Evolutionary conservation across 495 filamentous ascomycete genomes (phyloP).

Genomic region (Poronia punctata): DNA sequence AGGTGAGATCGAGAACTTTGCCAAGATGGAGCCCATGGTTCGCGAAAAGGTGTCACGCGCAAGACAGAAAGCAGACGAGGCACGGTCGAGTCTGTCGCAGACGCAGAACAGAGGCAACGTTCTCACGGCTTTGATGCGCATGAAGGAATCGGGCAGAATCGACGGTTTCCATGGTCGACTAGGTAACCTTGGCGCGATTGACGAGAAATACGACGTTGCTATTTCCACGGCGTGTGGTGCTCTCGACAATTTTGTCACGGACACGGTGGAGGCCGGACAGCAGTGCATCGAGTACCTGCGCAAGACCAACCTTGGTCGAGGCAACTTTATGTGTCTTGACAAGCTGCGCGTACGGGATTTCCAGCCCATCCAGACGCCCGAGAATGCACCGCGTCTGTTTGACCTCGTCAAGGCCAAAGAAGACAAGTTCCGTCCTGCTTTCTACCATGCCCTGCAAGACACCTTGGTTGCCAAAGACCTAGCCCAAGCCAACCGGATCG

Average conservation of each 20-base stretch:
- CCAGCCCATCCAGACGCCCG: conserved; percentile 73
- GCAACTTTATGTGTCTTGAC: conserved; percentile 93
- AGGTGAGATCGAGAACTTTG: conserved; percentile 61
- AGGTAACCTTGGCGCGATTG: conserved; percentile 92
- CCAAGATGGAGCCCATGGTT: conserved; percentile 69
- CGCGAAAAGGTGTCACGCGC: conserved; percentile 76
- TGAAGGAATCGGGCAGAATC: conserved; percentile 93
- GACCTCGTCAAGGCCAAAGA: conserved; percentile 88
- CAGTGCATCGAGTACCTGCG: conserved; percentile 96
- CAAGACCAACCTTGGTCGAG: conserved; percentile 95
- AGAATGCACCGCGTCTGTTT: conserved; percentile 85
- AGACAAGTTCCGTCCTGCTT: conserved; percentile 79
- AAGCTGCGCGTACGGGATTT: conserved; percentile 72
- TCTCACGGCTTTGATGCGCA: conserved; percentile 79
- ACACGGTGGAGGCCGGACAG: conserved; percentile 88
- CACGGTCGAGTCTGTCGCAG: conserved; percentile 76
- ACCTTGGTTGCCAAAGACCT: conserved; percentile 90
- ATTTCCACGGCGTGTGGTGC: conserved; percentile 92
- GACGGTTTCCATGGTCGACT: conserved; percentile 94
- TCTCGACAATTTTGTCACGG: conserved; percentile 91
- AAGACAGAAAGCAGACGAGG: conserved; percentile 91
- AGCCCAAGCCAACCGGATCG: conserved; percentile 89
- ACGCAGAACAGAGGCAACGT: conserved; percentile 92
- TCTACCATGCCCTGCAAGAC: conserved; percentile 88
- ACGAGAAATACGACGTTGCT: conserved; percentile 88